These are phyloP conservation scores for Daucus carota DNA, from an alignment of 129 eudicot species.

Conservation along the genomic window DNA sequence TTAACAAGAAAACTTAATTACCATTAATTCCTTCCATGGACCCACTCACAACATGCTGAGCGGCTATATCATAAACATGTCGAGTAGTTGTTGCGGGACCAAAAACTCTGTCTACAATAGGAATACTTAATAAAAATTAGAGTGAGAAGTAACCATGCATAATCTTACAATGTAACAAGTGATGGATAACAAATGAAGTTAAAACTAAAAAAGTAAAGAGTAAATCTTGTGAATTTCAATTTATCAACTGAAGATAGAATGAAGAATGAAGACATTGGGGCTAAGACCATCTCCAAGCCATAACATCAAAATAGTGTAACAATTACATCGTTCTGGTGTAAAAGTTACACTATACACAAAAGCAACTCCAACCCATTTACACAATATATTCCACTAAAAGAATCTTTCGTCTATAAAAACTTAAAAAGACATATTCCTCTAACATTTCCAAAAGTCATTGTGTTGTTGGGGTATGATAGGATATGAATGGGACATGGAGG, in stretches of 20 bases:
- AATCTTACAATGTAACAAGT: not conserved
- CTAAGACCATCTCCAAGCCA: not conserved
- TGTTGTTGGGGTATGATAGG: too few relatives aligned
- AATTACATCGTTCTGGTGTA: too few relatives aligned
- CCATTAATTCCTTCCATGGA: conserved; percentile 95
- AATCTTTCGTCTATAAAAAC: too few relatives aligned
- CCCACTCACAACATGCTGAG: conserved; percentile 84
- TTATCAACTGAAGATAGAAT: not conserved
- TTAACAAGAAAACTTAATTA: conserved; percentile 12
- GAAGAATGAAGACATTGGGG: not conserved
- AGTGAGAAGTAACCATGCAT: conserved; percentile 5
- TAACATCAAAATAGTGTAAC: too few relatives aligned
- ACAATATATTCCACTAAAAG: too few relatives aligned
- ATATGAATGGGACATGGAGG: too few relatives aligned
- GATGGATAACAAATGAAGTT: not conserved
- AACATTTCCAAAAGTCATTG: too few relatives aligned
- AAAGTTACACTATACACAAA: too few relatives aligned
- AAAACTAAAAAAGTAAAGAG: not conserved
- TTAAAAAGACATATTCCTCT: too few relatives aligned
- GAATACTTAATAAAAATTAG: not conserved
- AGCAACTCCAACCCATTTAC: too few relatives aligned
- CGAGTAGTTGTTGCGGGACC: conserved; percentile 97
- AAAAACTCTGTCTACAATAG: conserved; percentile 69
- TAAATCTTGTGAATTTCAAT: not conserved
- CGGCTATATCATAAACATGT: conserved; percentile 90